Evolutionary conservation across 164 flowering plant genomes (phyloP).

Genomic region (Aristolochia contorta): DNA sequence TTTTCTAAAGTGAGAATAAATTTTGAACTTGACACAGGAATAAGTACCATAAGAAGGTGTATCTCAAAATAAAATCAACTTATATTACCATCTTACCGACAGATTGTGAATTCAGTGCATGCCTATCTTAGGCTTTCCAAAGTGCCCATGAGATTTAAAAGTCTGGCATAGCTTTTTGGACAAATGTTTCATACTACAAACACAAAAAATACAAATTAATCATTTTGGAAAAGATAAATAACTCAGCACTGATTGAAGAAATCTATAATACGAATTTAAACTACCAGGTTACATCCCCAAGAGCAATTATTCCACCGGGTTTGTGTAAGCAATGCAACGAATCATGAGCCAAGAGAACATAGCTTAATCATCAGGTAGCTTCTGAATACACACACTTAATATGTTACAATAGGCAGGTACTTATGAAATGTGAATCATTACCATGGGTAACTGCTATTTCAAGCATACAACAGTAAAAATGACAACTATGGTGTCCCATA

Average conservation of each 20-base stretch:
- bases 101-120: constrained; percentile 83
- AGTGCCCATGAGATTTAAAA: constrained; percentile 72
- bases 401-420: background rate
- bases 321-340: constrained; percentile 41
- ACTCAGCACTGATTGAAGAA: background rate
- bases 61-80: no score
- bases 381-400: no score
- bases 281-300: constrained; percentile 98
- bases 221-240: no score
- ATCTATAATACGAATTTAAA: background rate
- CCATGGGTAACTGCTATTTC: no score
- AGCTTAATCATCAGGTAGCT: background rate
- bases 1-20: no score
- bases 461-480: background rate
- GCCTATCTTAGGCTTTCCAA: constrained; percentile 91
- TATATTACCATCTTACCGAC: constrained; percentile 99
- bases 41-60: no score
- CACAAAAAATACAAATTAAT: constrained; percentile 3
- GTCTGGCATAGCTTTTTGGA: constrained; percentile 96
- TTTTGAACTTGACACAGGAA: no score
- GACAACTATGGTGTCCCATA: no score
- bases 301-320: constrained; percentile 97
- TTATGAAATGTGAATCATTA: background rate
- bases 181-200: constrained; percentile 90
- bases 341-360: constrained; percentile 4